phyloP scores from a whole-genome alignment of 495 filamentous ascomycete species.

The Tetracladium setigerum region DNA sequence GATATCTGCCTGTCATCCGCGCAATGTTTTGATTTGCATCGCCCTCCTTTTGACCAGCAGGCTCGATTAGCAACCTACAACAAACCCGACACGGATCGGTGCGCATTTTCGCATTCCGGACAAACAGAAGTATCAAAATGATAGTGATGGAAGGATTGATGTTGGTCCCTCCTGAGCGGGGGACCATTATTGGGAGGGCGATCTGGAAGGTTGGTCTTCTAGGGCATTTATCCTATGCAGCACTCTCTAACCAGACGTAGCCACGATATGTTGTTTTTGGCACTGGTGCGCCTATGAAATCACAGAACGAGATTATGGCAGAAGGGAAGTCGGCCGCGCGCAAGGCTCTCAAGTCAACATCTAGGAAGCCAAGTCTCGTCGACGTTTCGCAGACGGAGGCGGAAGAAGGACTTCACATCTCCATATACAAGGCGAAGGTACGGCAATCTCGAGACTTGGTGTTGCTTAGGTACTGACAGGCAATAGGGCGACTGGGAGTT shows the following conservation, averaged over 20 bases:
- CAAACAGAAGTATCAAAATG: conserved; percentile 7
- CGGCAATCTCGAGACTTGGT: conserved; percentile 3
- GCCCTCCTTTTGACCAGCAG: too few relatives aligned
- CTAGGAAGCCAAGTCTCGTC: conserved; percentile 17
- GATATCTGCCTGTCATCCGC: too few relatives aligned
- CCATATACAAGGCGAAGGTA: conserved; percentile 49
- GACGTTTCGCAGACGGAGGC: conserved; percentile 10
- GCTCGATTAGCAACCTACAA: too few relatives aligned
- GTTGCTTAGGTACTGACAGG: not conserved
- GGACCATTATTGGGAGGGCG: conserved; percentile 46
- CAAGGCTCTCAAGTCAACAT: conserved; percentile 13
- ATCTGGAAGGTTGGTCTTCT: conserved; percentile 44
- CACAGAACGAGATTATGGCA: conserved; percentile 7
- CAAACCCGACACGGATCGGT: too few relatives aligned
- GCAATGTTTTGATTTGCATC: too few relatives aligned
- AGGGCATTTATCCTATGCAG: too few relatives aligned
- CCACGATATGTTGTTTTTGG: conserved; percentile 23
- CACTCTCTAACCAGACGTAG: conserved; percentile 2
- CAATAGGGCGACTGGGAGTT: conserved; percentile 41
- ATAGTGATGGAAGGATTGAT: conserved; percentile 47
- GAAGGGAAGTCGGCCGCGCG: conserved; percentile 4
- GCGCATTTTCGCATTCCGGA: not conserved
- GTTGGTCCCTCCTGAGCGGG: conserved; percentile 45
- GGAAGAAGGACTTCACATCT: conserved; percentile 38
- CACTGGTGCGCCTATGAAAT: conserved; percentile 8